These are phyloP conservation scores for Prunus mira DNA, from an alignment of 306 rosid species.

Conservation along the genomic window DNA sequence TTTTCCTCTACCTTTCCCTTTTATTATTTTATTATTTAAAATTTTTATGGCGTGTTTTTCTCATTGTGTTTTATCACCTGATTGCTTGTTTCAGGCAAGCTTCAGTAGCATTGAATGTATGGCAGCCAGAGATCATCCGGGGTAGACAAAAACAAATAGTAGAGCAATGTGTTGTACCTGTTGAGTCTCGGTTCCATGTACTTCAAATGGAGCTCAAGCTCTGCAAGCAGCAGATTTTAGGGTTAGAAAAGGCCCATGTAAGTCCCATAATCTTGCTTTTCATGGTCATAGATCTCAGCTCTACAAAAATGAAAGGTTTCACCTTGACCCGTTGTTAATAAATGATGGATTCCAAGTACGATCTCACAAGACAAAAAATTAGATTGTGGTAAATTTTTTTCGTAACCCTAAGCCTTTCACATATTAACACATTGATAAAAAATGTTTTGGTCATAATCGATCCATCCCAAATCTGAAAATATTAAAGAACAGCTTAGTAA, in stretches of 20 bases:
- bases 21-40: not conserved
- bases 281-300: not conserved
- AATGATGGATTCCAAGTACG: not conserved
- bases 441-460: not conserved
- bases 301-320: not conserved
- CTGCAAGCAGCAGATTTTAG: constrained; percentile 51
- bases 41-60: not conserved
- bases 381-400: not conserved
- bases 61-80: not conserved
- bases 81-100: constrained; percentile 58
- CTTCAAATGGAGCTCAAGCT: constrained; percentile 63
- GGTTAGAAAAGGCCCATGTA: constrained; percentile 60
- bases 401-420: not conserved
- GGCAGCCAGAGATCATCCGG: constrained; percentile 78
- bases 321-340: not conserved
- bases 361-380: not conserved
- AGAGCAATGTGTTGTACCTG: constrained; percentile 54
- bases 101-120: constrained; percentile 71
- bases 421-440: not conserved
- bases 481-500: no score
- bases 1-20: no score
- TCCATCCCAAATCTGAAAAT: not conserved
- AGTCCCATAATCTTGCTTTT: constrained; percentile 26
- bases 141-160: constrained; percentile 53
- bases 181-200: constrained; percentile 45